These are phyloP conservation scores for Aspergillus sp. DNA, from an alignment of 2,329 filamentous ascomycete species.

Conservation along the genomic window DNA sequence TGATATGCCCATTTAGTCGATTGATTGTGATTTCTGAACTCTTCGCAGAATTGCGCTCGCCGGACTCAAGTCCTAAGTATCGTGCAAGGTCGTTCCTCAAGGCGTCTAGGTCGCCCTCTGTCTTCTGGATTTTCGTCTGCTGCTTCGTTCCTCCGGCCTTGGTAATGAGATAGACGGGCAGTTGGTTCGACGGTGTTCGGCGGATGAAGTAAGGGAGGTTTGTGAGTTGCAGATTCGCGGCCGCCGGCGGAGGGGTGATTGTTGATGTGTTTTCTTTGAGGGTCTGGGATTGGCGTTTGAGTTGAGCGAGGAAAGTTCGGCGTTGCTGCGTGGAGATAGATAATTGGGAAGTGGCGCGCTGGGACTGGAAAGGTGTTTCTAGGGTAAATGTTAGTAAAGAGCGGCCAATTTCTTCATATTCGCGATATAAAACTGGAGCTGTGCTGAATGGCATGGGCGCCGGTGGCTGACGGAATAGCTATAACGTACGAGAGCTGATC, in stretches of 20 bases:
- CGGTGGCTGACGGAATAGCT: constrained; percentile 9
- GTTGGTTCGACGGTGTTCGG: constrained; percentile 68
- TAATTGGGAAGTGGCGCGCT: constrained; percentile 17
- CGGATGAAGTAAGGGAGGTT: constrained; percentile 68
- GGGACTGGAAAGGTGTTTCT: constrained; percentile 26
- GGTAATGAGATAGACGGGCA: constrained; percentile 73
- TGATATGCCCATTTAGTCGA: constrained; percentile 68
- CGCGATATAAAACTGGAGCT: constrained; percentile 1
- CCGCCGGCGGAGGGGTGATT: constrained; percentile 32
- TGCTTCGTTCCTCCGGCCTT: constrained; percentile 76
- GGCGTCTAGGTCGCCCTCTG: constrained; percentile 68
- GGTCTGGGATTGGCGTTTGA: constrained; percentile 37
- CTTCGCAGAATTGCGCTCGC: constrained; percentile 37
- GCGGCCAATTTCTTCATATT: background rate
- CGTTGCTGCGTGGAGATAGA: constrained; percentile 28
- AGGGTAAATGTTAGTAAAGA: constrained; percentile 14
- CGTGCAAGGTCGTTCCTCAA: constrained; percentile 64
- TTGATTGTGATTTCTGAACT: constrained; percentile 52
- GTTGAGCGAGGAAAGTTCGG: constrained; percentile 39
- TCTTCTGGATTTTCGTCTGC: constrained; percentile 73
- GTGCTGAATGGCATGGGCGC: background rate
- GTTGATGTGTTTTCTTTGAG: constrained; percentile 28
- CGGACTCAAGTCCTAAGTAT: constrained; percentile 57
- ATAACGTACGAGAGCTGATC: constrained; percentile 31
- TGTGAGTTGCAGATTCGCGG: constrained; percentile 35